Conservation (phyloP, 139 green algal genomes). For the Closterium sp. region DNA sequence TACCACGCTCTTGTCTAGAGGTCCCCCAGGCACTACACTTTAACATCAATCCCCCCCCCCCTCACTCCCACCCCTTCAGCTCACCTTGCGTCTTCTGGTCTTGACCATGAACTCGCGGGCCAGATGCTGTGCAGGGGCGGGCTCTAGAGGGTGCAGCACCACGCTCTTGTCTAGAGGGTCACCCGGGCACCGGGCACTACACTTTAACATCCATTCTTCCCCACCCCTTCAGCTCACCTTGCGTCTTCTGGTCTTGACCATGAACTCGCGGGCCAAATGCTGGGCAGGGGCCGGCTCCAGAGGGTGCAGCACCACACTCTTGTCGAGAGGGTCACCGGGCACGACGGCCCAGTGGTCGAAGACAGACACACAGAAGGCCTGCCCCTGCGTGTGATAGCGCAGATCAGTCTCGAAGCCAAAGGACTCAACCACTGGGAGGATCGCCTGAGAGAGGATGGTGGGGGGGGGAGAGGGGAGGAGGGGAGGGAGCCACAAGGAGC, state of each 20-base stretch:
- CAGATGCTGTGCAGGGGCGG: constrained; percentile 66
- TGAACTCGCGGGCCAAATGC: constrained; percentile 82
- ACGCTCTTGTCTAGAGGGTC: constrained; percentile 58
- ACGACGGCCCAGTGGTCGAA: constrained; percentile 94
- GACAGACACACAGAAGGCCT: constrained; percentile 90
- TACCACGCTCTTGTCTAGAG: constrained; percentile 66
- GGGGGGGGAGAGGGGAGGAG: too few species aligned
- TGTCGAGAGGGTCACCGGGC: constrained; percentile 56
- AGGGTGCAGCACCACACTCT: constrained; percentile 82
- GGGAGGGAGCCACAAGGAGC: too few species aligned
- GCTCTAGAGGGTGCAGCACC: constrained; percentile 91
- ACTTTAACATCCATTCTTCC: neutral
- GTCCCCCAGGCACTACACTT: constrained; percentile 55
- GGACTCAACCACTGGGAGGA: constrained; percentile 90
- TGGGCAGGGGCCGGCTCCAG: constrained; percentile 83
- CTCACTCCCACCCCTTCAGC: too few species aligned
- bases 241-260: constrained; percentile 92
- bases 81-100: constrained; percentile 78
- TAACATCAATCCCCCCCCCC: too few species aligned
- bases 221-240: constrained; percentile 56
- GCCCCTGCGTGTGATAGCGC: constrained; percentile 94
- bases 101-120: constrained; percentile 97
- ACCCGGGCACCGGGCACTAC: too few species aligned
- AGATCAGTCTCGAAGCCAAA: constrained; percentile 99
- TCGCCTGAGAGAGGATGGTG: constrained; percentile 59